Base-by-base conservation (phyloP, 345 rosid species). In the Eucalyptus dawsonii region DNA sequence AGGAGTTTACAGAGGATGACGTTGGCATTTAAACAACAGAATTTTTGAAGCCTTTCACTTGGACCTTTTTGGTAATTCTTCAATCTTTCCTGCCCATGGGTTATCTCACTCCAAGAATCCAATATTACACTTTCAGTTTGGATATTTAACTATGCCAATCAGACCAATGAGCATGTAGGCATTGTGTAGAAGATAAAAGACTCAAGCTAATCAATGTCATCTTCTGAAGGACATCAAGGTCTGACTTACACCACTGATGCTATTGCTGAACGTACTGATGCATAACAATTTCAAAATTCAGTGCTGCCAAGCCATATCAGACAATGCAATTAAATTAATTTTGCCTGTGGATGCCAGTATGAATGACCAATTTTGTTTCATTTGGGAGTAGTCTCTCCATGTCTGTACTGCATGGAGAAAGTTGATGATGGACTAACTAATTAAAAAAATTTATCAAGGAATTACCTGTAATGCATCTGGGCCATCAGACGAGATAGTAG, bases 401-500 rank as follows among this genome's bases (percentile, higher is more conserved):
- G 80, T 69, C 80, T 69, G 14, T 17, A 34, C 42, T 40, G 12
- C 45, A 76, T 21, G 27, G 15, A 76, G 45, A 76, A 56, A 56
- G 42, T 60, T 65, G 58, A n/a, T 87, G 31, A 87, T 6, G 80
- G 40, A 65, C 47, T 34, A 76, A 45, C 83, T 67, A 44, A n/a
- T 50, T 29, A 19, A 21, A 4, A 31, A 24, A 13, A 88, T 94
- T 65, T 76, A 37, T 21, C 83, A 76, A 76, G 83, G 83, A 76
- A 76, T 76, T 19, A 76, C 98, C 96, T 96, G 99, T 62, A 93
- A 91, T 21, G 99, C 99, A 91, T 91, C 91, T 86, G 98, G 96
- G n/a, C 96, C 98, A 50, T 92, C 93, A 1, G 99, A 96, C 13
- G 95, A 93, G 83, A 97, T 95, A 72, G 91, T 92, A 72, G 99